Percentiles rank a stretch among this genome's conserved stretches.
Evolutionary conservation across 352 stramenopile genomes (phyloP).

Genomic region (Thraustochytrium striatum): DNA sequence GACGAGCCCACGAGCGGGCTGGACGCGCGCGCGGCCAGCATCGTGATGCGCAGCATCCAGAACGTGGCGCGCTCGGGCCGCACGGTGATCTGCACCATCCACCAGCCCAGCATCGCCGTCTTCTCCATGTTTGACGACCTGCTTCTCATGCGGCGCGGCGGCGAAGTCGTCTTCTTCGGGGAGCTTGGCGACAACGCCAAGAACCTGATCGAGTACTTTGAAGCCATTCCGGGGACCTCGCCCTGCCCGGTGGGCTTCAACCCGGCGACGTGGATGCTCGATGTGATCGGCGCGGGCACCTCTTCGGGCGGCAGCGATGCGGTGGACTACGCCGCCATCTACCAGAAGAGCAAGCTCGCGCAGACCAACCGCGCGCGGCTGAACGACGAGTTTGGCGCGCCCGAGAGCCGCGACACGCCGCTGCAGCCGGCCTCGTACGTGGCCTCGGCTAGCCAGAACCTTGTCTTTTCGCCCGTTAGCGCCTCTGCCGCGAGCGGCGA

Average conservation of each 20-base stretch:
- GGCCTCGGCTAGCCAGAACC: conserved; percentile 57
- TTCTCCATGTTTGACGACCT: conserved; percentile 76
- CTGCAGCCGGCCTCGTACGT: conserved; percentile 51
- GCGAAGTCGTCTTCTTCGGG: conserved; percentile 71
- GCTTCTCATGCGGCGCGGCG: conserved; percentile 74
- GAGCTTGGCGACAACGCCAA: conserved; percentile 63
- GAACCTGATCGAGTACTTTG: conserved; percentile 64
- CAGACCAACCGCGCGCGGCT: conserved; percentile 55
- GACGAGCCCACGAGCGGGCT: conserved; percentile 64
- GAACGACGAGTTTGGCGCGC: background rate
- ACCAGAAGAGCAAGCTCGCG: conserved; percentile 56
- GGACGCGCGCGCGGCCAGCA: conserved; percentile 57
- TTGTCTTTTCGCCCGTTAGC: too few relatives aligned
- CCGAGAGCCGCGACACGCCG: background rate
- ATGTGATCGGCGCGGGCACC: conserved; percentile 59
- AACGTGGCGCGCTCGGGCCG: conserved; percentile 65
- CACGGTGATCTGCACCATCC: conserved; percentile 80
- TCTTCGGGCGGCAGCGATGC: background rate
- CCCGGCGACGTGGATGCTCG: conserved; percentile 80
- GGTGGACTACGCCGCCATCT: conserved; percentile 59
- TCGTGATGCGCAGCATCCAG: conserved; percentile 58
- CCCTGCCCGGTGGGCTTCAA: conserved; percentile 68
- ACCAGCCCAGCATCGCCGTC: conserved; percentile 74
- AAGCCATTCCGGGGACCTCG: conserved; percentile 64
- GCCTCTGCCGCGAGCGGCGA: too few relatives aligned